Evolutionary conservation across 305 asterid species (phyloP), one percentile per base, ranked within the genome.

Genomic region (Plantago rigida): DNA sequence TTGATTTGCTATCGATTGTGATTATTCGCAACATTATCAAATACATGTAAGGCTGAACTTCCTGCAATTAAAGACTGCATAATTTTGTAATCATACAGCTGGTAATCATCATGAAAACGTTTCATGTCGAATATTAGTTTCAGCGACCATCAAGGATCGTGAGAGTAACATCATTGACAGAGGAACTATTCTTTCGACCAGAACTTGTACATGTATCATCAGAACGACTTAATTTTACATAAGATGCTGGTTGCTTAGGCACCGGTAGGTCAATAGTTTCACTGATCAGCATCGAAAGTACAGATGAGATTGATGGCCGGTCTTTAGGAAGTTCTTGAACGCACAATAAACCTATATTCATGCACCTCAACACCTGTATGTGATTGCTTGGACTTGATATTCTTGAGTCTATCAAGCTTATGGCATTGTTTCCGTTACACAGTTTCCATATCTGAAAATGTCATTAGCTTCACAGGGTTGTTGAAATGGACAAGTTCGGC

Each of bases 221-320:
- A 14, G 69, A 64, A 6, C 67, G 71, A 54, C 47, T 65, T 66
- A 66, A 64, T 62, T 69, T 66, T 19, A 66, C 72, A 0, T 69
- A 66, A 11, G 61, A 73, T 0, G 78, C 78, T 0, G 81, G 79
- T 19, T 66, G 65, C 51, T 73, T 74, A 2, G 84, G 81, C 53
- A 5, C 11, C 34, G 70, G 79, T 17, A 79, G 73, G 3, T 68
- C 72, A 1, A 62, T 69, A 9, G 71, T 76, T 56, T 79, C 81
- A 53, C 81, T 69, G 54, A 74, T 71, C n/a, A 79, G 70, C 81
- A 79, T 71, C 3, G 79, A 71, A 7, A 79, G 58, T 48, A 76
- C 73, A 1, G 70, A 48, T 10, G 76, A 76, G 26, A 76, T 65
- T 15, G 31, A 59, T 4, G 84, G 82, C 72, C 84, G 51, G 28